These are phyloP conservation scores for Naganishia vaughanmartiniae DNA, from an alignment of 768 basidiomycete species.

Conservation along the genomic window DNA sequence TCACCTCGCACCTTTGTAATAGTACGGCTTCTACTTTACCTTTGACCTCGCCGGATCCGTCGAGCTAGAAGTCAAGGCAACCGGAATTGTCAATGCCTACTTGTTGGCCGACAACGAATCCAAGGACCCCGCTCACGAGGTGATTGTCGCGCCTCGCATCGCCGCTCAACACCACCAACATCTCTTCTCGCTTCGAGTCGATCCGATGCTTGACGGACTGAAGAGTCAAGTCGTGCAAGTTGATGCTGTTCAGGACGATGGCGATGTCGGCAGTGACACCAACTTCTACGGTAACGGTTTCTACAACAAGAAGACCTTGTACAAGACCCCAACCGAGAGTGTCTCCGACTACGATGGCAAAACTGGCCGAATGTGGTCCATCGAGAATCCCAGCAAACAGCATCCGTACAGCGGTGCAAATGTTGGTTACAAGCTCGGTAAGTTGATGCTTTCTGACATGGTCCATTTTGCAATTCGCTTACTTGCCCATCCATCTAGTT, in stretches of 20 bases:
- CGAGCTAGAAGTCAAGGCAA: slow-evolving; percentile 78
- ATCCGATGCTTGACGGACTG: slow-evolving; percentile 88
- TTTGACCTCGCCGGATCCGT: slow-evolving; percentile 90
- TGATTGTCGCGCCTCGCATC: slow-evolving; percentile 69
- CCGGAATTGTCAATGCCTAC: slow-evolving; percentile 72
- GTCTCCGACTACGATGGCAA: slow-evolving; percentile 66
- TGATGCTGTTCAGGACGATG: slow-evolving; percentile 67
- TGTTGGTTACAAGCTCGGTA: slow-evolving; percentile 66
- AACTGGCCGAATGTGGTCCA: slow-evolving; percentile 76
- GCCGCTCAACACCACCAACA: slow-evolving; percentile 47
- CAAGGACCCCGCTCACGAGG: slow-evolving; percentile 65
- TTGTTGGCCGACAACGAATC: slow-evolving; percentile 58
- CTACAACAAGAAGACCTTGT: slow-evolving; percentile 60
- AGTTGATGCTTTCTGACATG: neutral
- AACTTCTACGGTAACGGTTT: slow-evolving; percentile 90
- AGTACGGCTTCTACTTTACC: slow-evolving; percentile 64
- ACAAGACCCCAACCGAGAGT: slow-evolving; percentile 61
- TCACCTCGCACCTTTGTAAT: neutral
- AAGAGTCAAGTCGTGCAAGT: slow-evolving; percentile 77
- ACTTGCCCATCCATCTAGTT: slow-evolving; percentile 24
- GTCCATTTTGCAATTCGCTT: neutral
- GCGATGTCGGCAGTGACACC: slow-evolving; percentile 67
- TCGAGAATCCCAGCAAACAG: slow-evolving; percentile 65
- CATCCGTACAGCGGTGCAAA: slow-evolving; percentile 70
- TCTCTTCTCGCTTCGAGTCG: slow-evolving; percentile 67